A percentile compares a stretch with the other conserved stretches of the same genome.
Conservation (phyloP, 345 rosid genomes). For the Erodium maritimum region DNA sequence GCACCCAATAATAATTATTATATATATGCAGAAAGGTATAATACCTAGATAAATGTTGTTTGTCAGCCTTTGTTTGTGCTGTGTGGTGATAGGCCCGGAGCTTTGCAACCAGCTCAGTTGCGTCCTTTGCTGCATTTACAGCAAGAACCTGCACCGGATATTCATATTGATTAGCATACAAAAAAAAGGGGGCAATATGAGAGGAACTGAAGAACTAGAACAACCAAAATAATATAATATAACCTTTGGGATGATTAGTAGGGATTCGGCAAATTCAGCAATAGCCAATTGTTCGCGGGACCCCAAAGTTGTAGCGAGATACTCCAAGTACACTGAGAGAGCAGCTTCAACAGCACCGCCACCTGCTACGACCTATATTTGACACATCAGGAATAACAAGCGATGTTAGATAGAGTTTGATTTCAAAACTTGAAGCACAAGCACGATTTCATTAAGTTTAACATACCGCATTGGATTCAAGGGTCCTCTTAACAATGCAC, state of each 20-base stretch:
- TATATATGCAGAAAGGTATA: not conserved
- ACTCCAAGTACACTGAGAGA: conserved; percentile 78
- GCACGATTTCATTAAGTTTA: not conserved
- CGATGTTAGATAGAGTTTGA: no score
- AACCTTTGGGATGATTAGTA: conserved; percentile 84
- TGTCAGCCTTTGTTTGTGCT: conserved; percentile 92
- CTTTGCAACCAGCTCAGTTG: conserved; percentile 89
- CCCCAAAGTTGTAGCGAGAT: conserved; percentile 84
- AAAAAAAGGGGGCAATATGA: not conserved
- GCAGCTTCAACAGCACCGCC: conserved; percentile 99
- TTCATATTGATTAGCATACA: not conserved
- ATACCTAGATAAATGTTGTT: conserved; percentile 82
- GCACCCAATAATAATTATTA: not conserved
- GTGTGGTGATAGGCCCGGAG: conserved; percentile 88
- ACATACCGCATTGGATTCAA: conserved; percentile 78
- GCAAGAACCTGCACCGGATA: conserved; percentile 60
- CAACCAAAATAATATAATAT: not conserved
- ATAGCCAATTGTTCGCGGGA: conserved; percentile 92
- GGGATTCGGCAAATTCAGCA: conserved; percentile 91
- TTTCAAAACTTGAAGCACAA: not conserved
- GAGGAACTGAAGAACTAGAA: not conserved
- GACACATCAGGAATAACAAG: not conserved
- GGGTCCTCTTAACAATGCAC: conserved; percentile 86
- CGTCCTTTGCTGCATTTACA: conserved; percentile 95
- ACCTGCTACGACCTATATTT: conserved; percentile 83